Percentiles rank a stretch among this genome's conserved stretches.
These are phyloP conservation scores for Beauveria caledonica DNA, from an alignment of 2,329 filamentous ascomycete genomes.

Conservation along the genomic window DNA sequence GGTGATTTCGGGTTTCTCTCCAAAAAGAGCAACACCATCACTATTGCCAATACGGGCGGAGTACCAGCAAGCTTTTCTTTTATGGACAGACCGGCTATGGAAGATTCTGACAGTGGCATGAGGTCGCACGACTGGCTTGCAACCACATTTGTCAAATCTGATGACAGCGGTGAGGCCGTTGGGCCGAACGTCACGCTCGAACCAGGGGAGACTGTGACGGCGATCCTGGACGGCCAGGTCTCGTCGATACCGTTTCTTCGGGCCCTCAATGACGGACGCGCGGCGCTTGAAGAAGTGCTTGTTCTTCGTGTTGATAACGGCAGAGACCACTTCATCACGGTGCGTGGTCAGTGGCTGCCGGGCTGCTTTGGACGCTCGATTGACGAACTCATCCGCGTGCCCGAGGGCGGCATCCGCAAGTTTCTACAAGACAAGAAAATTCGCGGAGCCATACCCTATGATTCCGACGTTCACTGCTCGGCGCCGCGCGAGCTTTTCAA, in stretches of 20 bases:
- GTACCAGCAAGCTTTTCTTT: constrained; percentile 75
- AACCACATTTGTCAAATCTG: constrained; percentile 49
- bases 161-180: constrained; percentile 25
- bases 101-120: constrained; percentile 30
- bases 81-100: constrained; percentile 56
- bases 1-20: constrained; percentile 65
- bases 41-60: constrained; percentile 85
- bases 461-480: constrained; percentile 59
- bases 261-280: constrained; percentile 60
- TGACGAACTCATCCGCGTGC: constrained; percentile 80
- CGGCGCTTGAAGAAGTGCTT: constrained; percentile 72
- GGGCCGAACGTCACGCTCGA: constrained; percentile 57
- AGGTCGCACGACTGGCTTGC: constrained; percentile 57
- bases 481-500: constrained; percentile 84
- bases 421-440: constrained; percentile 33
- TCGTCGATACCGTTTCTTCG: constrained; percentile 55
- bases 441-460: constrained; percentile 44
- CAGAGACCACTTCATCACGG: constrained; percentile 82
- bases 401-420: constrained; percentile 66
- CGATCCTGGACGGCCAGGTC: constrained; percentile 61
- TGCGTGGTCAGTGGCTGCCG: constrained; percentile 70
- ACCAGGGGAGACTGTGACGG: constrained; percentile 73
- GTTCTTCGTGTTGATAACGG: constrained; percentile 78
- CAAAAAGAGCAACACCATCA: constrained; percentile 58
- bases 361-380: constrained; percentile 78